Base-by-base conservation (phyloP, 306 rosid genomes). In the Benincasa hispida region DNA sequence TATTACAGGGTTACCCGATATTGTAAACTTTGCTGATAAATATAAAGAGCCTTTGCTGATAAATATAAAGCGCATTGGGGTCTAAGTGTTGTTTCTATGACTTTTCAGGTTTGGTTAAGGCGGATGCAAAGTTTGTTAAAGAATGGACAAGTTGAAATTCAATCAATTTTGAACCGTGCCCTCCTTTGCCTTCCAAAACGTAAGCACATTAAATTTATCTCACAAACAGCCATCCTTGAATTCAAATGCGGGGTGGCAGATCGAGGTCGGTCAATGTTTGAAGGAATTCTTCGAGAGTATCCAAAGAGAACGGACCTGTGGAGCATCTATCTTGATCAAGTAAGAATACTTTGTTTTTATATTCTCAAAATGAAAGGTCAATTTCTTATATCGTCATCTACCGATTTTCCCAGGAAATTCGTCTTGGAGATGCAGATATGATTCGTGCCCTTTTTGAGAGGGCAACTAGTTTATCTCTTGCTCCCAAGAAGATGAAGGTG, bases 271-370 rank as follows among this genome's bases (percentile, higher is more conserved):
- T 85, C 99, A 78, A 73, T 90, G 91, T 90, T 94, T 79, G 99
- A 94, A 90, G 88, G 88, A 81, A 81, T 92, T 72, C 75, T 94
- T 79, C 85, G 88, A 69, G 91, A 94, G 73, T 85, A 94, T 70
- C 96, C 97, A 0, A 92, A 89, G 87, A 87, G 91, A 83, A 92
- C 93, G 27, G 97, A 92, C 81, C 77, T 90, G 62, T 92, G 99
- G 99, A 92, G 95, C 78, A 70, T 94, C 69, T 94, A 94, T 88
- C 90, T 94, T 72, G 99, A 94, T 87, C 99, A 94, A 82, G 98
- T 91, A 91, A 79, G 55, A 13, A 22, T 56, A 24, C 58, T 17
- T 12, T 63, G 18, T 75, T 82, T 41, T 30, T 35, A 56, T 48
- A 67, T 57, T n/a, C 83, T 45, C n/a, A 2, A 24, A 68, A 24